A percentile compares a stretch with the other conserved stretches of the same genome.
These are phyloP conservation scores for Pontederia crassipes DNA, from an alignment of 176 grass and related monocot genomes.

Conservation along the genomic window DNA sequence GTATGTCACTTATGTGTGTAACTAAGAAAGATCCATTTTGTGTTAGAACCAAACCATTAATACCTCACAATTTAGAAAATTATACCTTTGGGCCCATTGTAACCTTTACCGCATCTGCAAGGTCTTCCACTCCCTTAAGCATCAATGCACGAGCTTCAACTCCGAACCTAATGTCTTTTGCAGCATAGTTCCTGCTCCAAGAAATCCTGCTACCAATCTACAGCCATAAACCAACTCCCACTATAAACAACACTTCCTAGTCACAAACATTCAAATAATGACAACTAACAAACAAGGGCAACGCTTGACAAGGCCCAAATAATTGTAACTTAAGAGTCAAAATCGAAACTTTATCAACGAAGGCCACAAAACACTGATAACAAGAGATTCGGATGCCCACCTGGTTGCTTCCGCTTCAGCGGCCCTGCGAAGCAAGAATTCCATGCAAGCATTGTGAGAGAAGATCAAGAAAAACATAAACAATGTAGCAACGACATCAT, in stretches of 20 bases:
- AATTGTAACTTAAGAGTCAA: background rate
- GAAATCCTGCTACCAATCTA: slow-evolving; percentile 4
- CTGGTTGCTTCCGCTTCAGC: background rate
- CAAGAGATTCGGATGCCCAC: background rate
- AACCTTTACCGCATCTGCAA: slow-evolving; percentile 33
- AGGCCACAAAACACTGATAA: background rate
- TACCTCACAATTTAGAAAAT: too few relatives aligned
- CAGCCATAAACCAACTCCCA: background rate
- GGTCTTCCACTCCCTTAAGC: slow-evolving; percentile 32
- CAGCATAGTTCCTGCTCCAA: slow-evolving; percentile 26
- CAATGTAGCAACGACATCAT: too few relatives aligned
- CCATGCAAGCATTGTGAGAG: too few relatives aligned
- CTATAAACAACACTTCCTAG: too few relatives aligned
- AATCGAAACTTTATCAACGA: background rate
- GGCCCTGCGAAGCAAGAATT: background rate
- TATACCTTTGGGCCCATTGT: slow-evolving; percentile 30
- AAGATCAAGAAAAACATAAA: too few relatives aligned
- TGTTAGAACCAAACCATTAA: background rate
- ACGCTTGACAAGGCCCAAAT: too few relatives aligned
- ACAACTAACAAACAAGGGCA: too few relatives aligned
- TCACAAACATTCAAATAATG: too few relatives aligned
- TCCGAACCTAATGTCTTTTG: slow-evolving; percentile 29
- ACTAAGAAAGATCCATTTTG: too few relatives aligned
- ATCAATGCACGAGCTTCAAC: slow-evolving; percentile 27
- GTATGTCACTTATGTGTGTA: too few relatives aligned